These are phyloP conservation scores for Brassica balearica DNA, from an alignment of 441 rosid genomes.

Conservation along the genomic window DNA sequence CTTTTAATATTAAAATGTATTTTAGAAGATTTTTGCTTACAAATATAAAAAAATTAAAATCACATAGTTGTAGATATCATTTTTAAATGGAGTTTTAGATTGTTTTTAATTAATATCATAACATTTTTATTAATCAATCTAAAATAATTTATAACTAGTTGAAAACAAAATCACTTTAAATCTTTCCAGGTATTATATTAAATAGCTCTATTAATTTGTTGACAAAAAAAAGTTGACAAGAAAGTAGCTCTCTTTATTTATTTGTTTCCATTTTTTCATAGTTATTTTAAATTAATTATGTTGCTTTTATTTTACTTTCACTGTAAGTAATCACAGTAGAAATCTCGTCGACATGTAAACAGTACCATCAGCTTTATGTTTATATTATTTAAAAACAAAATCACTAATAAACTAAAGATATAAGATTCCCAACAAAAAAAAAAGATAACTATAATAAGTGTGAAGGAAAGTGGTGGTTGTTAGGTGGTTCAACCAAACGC, in stretches of 20 bases:
- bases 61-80: not conserved
- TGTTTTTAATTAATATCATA: not conserved
- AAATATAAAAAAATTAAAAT: not conserved
- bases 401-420: not conserved
- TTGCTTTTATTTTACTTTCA: not conserved
- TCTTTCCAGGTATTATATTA: not conserved
- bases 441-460: not conserved
- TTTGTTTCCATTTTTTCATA: not conserved
- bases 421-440: slow-evolving; percentile 8
- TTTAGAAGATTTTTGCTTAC: not conserved
- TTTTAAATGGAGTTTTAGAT: not conserved
- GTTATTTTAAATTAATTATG: not conserved
- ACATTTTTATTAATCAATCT: not conserved
- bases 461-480: slow-evolving; percentile 11
- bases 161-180: not conserved
- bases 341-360: slow-evolving; percentile 11
- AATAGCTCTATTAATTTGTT: not conserved
- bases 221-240: not conserved
- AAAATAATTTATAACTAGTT: not conserved
- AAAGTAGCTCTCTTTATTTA: not conserved
- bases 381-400: not conserved
- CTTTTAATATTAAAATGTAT: not conserved
- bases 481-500: slow-evolving; percentile 97
- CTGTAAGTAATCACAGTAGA: slow-evolving; percentile 1
- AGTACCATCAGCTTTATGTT: slow-evolving; percentile 4